Evolutionary conservation across 2,329 filamentous ascomycete species (phyloP), one percentile per base, ranked within the genome.

Genomic region (Dactylellina cionopaga): DNA sequence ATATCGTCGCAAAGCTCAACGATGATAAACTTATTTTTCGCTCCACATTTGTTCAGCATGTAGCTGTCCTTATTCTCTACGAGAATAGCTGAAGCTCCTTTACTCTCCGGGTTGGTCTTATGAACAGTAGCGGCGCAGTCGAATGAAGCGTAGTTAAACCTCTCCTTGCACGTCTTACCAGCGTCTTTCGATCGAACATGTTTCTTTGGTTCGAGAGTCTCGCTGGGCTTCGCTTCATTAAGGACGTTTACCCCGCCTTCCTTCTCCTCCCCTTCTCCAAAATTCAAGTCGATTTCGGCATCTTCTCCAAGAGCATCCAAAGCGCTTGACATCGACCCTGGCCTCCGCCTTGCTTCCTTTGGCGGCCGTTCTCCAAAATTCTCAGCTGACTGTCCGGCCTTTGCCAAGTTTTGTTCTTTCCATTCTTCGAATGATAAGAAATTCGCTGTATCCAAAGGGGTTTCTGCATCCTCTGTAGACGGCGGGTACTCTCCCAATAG

Each of bases 31-130:
- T 98, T 98, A 82, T 96, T 94, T 76, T 89, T 84, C 17, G 88
- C 88, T 3, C 89, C 88, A 81, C 95, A 99, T 79, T 94, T 91
- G 75, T 97, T 91, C 46, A 98, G 85, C 92, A 99, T 96, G 80
- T 99, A 99, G 75, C 92, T 94, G 81, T 99, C 95, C 82, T 98
- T 98, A 82, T 97, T 97, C 83, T 99, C 95, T 41, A 96, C 89
- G 41, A 99, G 82, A 11, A 99, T 90, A 11, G 93, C 89, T 69
- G 92, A 96, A 13, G 92, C 85, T 74, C 95, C 96, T 80, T 95
- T 96, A 62, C 91, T 90, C 74, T 93, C 89, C 2, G 87, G 84
- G 78, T 96, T 96, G 1, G 92, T 92, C 82, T 98, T 98, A 74
- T 96, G 84, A 25, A 98, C 88, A 0, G 92, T 97, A 10, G 95